Conservation (phyloP, 1,139 yeast species). For the Hemisphaericaspora xylofermentans region DNA sequence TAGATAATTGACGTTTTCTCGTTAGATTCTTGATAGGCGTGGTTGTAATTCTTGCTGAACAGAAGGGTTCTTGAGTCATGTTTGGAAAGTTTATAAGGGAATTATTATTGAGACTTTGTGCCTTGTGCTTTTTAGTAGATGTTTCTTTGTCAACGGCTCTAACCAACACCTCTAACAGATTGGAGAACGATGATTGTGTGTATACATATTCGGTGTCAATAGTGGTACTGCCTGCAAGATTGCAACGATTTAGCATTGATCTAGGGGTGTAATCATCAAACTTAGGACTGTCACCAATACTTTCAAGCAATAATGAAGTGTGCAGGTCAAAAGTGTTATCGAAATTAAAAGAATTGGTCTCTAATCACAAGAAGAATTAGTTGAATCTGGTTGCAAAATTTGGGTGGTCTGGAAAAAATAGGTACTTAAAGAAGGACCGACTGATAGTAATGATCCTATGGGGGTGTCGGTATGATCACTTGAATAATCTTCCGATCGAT, state of each 20-base stretch:
- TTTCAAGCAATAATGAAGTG: background rate
- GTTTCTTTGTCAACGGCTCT: background rate
- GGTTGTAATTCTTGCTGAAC: background rate
- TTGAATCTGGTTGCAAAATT: constrained; percentile 1
- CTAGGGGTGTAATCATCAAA: constrained; percentile 3
- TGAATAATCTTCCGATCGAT: background rate
- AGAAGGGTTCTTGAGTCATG: background rate
- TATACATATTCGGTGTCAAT: background rate
- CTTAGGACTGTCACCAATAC: background rate
- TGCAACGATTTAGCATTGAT: constrained; percentile 1
- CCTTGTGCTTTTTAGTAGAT: background rate
- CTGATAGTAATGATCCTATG: background rate
- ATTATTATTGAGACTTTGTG: background rate
- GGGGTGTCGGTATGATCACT: background rate
- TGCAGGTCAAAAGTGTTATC: background rate
- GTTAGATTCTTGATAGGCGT: background rate
- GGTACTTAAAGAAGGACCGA: constrained; percentile 4
- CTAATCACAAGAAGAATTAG: background rate
- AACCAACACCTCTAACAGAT: background rate
- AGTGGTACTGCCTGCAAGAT: background rate
- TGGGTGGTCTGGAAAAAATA: background rate
- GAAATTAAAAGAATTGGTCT: background rate
- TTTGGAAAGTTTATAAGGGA: background rate
- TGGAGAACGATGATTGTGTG: background rate
- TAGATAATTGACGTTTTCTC: background rate